Base-by-base conservation (phyloP, 208 protist species). In the Acanthamoeba castellanii region DNA sequence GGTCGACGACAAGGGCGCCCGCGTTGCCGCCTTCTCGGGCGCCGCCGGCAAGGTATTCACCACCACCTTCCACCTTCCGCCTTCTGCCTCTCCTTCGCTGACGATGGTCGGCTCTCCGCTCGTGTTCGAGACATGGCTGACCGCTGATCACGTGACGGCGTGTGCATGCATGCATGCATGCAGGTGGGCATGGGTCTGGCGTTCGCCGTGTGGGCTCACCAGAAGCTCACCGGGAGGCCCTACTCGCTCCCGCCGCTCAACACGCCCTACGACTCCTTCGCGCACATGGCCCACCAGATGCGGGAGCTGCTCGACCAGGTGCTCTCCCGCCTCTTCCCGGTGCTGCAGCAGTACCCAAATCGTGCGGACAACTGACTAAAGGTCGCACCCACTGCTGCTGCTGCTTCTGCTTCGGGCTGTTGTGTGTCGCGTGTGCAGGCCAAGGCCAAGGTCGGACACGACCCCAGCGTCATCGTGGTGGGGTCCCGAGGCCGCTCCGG, bases 1-100 rank as follows among this genome's bases (percentile, higher is more conserved):
- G 4, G 96, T 78, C 5, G 92, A 97, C 47, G 96, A 95, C 18
- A 94, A 95, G 34, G 97, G 97, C 45, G 30, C 16, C 34, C 32
- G 87, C 52, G 92, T 95, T 16, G 97, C 97, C 57, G 97, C 97
- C 7, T 98, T 98, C 92, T 96, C 97, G 9, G 93, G 90, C 70
- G 95, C 96, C 68, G 97, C 97, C 50, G 97, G 97, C 34, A 97
- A 97, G 84, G 81, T 37, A 37, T 37, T 37, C 37, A 37, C 8
- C 64, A 25, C n/a, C 20, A n/a, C 20, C 20, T 70, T 27, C 64
- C 27, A 27, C 61, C 16, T 30, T 4, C 47, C 47, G 47, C 47
- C 16, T 37, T 37, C 37, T 37, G 0, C 37, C 37, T 37, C 37
- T 37, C 0, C 0, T 2, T 37, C 37, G 0, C 37, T 37, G 37